Conservation (phyloP, 2,329 filamentous ascomycete genomes). For the Cytospora leucostoma region DNA sequence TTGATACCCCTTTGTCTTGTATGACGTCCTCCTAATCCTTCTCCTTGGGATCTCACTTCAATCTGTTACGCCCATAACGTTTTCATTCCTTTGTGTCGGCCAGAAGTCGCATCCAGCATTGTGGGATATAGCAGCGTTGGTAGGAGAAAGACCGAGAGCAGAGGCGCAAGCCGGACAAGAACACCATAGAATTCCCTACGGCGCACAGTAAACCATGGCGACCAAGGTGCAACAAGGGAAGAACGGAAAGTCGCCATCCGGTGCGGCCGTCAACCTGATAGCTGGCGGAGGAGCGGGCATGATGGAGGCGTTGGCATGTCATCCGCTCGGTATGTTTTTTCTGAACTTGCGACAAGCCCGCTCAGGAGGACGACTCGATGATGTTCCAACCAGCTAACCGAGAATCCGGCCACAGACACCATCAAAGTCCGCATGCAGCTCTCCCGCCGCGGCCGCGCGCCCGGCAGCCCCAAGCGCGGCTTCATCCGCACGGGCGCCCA, state of each 20-base stretch:
- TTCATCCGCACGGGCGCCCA: constrained; percentile 84
- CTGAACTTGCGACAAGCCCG: neutral
- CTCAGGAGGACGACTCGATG: neutral
- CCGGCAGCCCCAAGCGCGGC: constrained; percentile 82
- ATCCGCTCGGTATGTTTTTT: constrained; percentile 75
- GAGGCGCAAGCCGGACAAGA: neutral
- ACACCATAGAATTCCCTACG: neutral
- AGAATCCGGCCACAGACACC: constrained; percentile 61
- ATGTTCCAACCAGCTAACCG: constrained; percentile 33
- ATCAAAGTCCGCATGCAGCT: constrained; percentile 99
- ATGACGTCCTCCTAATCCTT: neutral
- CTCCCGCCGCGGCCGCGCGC: constrained; percentile 78
- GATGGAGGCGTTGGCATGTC: constrained; percentile 97
- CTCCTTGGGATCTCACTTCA: neutral
- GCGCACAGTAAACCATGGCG: constrained; percentile 40
- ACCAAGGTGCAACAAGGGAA: constrained; percentile 45
- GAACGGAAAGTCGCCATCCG: constrained; percentile 73
- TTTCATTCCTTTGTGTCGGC: neutral
- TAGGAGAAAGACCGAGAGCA: neutral
- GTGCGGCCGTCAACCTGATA: constrained; percentile 82
- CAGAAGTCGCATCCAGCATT: neutral
- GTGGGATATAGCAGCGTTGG: neutral
- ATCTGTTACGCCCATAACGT: neutral
- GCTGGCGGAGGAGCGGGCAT: constrained; percentile 96
- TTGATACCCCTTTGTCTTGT: constrained; percentile 20